These are phyloP conservation scores for Pestalotiopsis sp. DNA, from an alignment of 2,329 filamentous ascomycete genomes.

Conservation along the genomic window DNA sequence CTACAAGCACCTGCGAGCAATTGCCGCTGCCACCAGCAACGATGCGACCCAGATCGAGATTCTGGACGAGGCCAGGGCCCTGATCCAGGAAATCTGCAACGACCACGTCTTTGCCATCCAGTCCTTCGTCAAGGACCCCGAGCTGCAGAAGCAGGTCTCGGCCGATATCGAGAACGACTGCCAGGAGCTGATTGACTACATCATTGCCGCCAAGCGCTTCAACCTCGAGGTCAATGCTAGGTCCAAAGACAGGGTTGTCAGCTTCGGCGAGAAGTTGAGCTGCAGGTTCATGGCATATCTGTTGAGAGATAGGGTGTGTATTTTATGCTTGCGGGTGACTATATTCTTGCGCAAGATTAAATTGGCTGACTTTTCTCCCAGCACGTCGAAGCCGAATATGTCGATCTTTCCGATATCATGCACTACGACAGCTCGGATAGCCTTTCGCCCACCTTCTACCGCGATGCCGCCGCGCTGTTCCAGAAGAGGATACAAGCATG, in stretches of 20 bases:
- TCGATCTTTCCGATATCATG: conserved; percentile 85
- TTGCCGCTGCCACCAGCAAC: conserved; percentile 55
- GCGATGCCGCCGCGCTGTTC: conserved; percentile 62
- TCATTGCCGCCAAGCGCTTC: conserved; percentile 65
- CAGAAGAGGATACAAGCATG: conserved; percentile 68
- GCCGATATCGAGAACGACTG: conserved; percentile 78
- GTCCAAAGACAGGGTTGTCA: conserved; percentile 86
- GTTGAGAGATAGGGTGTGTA: conserved; percentile 69
- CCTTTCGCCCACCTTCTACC: conserved; percentile 72
- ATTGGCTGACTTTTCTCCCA: conserved; percentile 27
- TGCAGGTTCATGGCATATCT: conserved; percentile 89
- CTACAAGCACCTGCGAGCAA: conserved; percentile 57
- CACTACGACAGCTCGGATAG: conserved; percentile 64
- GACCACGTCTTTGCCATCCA: conserved; percentile 80
- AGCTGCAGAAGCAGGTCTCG: conserved; percentile 62
- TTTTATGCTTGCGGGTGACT: neutral
- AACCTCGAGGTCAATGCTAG: conserved; percentile 77
- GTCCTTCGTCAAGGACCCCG: conserved; percentile 59
- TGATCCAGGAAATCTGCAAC: conserved; percentile 79
- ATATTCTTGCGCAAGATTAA: neutral
- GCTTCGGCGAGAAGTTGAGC: conserved; percentile 94
- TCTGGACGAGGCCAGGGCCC: conserved; percentile 67
- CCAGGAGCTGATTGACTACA: conserved; percentile 75
- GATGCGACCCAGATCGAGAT: conserved; percentile 56
- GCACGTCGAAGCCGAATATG: conserved; percentile 84